Evolutionary conservation across 768 basidiomycete genomes (phyloP).

Genomic region (Lentinula guzmanii): DNA sequence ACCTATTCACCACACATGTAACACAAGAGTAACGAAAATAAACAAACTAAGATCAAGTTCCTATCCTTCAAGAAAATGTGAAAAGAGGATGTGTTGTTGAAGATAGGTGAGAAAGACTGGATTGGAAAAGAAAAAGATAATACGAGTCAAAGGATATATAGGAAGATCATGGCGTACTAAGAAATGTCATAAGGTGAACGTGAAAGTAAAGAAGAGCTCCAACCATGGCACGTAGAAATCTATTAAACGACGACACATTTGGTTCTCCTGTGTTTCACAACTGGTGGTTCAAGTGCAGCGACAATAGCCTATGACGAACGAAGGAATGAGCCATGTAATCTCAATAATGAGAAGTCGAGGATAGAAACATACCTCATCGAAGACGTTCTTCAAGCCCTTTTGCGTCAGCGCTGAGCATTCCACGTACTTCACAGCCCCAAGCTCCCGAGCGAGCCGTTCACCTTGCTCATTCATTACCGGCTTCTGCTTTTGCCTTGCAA

Average conservation of each 20-base stretch:
- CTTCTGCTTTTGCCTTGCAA: constrained; percentile 92
- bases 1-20: constrained; percentile 5
- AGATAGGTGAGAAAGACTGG: constrained; percentile 9
- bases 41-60: constrained; percentile 4
- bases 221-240: constrained; percentile 15
- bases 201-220: constrained; percentile 15
- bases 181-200: constrained; percentile 13
- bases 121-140: constrained; percentile 20
- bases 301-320: constrained; percentile 75
- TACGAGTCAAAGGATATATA: constrained; percentile 12
- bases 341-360: neutral
- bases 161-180: constrained; percentile 8
- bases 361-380: constrained; percentile 79
- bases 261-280: constrained; percentile 70
- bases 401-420: constrained; percentile 99
- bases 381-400: constrained; percentile 99
- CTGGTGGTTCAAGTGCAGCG: constrained; percentile 95
- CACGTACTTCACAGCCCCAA: constrained; percentile 98
- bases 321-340: neutral
- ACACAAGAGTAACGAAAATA: constrained; percentile 1
- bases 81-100: constrained; percentile 4
- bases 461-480: constrained; percentile 87
- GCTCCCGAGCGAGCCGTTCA: constrained; percentile 91
- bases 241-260: constrained; percentile 84
- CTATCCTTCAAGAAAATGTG: constrained; percentile 8